Conservation (phyloP, 208 protist species). For the Leishmania arabica region DNA sequence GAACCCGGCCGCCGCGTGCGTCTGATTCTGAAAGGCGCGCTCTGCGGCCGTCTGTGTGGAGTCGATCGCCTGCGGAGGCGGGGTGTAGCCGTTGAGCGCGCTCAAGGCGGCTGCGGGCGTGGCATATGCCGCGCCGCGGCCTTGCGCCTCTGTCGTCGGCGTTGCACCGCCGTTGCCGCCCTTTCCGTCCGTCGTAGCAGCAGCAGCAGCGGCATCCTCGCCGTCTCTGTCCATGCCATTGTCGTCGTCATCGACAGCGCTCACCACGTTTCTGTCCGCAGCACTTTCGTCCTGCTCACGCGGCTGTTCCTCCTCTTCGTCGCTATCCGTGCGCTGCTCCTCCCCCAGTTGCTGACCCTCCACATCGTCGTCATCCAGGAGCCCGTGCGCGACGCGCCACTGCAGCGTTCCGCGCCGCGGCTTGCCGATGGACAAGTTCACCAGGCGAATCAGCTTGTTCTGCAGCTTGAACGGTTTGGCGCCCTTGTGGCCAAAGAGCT, state of each 20-base stretch:
- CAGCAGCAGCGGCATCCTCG: slow-evolving; percentile 2
- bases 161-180: neutral
- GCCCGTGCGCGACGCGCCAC: slow-evolving; percentile 19
- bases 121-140: neutral
- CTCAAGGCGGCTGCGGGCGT: neutral
- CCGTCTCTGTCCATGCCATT: neutral
- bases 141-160: neutral
- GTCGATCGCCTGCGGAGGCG: slow-evolving; percentile 8
- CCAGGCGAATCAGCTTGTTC: slow-evolving; percentile 81
- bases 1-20: slow-evolving; percentile 36
- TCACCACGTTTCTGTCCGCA: neutral
- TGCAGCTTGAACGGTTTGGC: slow-evolving; percentile 85
- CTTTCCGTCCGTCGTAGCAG: neutral
- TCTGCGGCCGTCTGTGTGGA: slow-evolving; percentile 16
- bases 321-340: neutral
- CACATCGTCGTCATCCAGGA: slow-evolving; percentile 15
- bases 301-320: slow-evolving; percentile 1
- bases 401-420: slow-evolving; percentile 43
- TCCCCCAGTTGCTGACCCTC: slow-evolving; percentile 4
- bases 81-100: neutral
- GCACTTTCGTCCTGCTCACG: slow-evolving; percentile 3
- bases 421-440: slow-evolving; percentile 82
- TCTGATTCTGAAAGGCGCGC: slow-evolving; percentile 23
- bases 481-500: slow-evolving; percentile 81
- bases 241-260: neutral